A percentile compares a stretch with the other conserved stretches of the same genome.
phyloP scores from a whole-genome alignment of 2,329 filamentous ascomycete genomes.

The Ceratocystis alfenasii region DNA sequence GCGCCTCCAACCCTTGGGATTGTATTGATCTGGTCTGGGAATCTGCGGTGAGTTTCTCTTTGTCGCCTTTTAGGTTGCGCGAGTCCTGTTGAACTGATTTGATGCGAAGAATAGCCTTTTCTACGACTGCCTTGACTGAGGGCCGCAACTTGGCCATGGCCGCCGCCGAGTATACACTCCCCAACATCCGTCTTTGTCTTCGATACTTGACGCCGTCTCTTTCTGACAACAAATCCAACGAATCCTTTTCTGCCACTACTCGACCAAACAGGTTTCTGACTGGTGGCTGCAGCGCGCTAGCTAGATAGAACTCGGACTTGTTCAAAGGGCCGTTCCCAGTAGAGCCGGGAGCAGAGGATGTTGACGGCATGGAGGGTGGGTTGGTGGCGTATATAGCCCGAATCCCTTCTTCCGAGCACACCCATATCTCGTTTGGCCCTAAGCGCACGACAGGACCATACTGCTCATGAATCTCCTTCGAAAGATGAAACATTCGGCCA shows the following conservation, averaged over 20 bases:
- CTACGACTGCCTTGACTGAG: constrained; percentile 34
- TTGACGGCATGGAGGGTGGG: neutral
- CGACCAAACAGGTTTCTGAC: constrained; percentile 32
- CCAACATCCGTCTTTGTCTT: constrained; percentile 38
- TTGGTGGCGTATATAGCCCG: constrained; percentile 35
- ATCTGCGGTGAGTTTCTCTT: neutral
- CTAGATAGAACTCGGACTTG: constrained; percentile 26
- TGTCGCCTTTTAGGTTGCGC: neutral
- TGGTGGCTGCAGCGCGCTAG: constrained; percentile 36
- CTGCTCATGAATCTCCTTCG: constrained; percentile 33
- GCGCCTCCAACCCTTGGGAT: constrained; percentile 23
- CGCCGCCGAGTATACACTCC: constrained; percentile 36
- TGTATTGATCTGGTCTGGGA: neutral
- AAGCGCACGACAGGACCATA: constrained; percentile 44
- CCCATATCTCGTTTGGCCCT: constrained; percentile 43
- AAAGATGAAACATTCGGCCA: constrained; percentile 34
- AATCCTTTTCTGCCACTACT: constrained; percentile 32
- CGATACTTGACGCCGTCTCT: constrained; percentile 37
- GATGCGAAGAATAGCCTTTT: constrained; percentile 27
- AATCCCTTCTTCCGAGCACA: constrained; percentile 38
- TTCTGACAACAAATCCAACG: constrained; percentile 41
- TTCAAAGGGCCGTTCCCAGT: neutral
- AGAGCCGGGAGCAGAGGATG: neutral
- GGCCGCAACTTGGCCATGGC: constrained; percentile 35
- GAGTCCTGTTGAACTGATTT: neutral